These are phyloP conservation scores for Prunella vulgaris DNA, from an alignment of 257 asterid species.

Conservation along the genomic window DNA sequence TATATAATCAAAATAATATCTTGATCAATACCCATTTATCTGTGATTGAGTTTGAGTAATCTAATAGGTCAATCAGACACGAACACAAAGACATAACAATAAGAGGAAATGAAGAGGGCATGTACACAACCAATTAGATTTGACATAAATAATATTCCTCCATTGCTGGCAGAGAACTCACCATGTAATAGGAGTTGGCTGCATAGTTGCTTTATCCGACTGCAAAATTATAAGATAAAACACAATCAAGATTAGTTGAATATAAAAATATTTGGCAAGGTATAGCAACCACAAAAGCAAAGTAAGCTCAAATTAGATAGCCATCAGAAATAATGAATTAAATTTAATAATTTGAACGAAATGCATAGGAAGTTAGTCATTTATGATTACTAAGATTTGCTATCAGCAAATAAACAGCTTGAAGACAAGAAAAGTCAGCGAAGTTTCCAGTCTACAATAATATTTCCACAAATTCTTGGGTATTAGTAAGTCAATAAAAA, in stretches of 20 bases:
- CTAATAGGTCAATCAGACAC: background rate
- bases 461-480: background rate
- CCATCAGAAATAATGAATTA: constrained; percentile 1
- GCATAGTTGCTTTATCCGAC: constrained; percentile 67
- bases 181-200: constrained; percentile 86
- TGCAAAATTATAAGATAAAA: constrained; percentile 38
- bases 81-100: background rate
- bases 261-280: background rate
- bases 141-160: constrained; percentile 6
- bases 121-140: background rate
- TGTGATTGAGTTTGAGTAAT: background rate
- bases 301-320: constrained; percentile 4
- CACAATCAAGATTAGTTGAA: constrained; percentile 3
- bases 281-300: background rate
- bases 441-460: background rate
- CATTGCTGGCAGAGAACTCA: constrained; percentile 29
- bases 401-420: background rate
- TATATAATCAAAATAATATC: background rate
- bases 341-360: background rate
- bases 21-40: background rate
- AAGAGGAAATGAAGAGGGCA: background rate
- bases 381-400: background rate
- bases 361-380: constrained; percentile 7
- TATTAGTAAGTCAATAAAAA: background rate
- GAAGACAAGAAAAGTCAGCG: background rate